Evolutionary conservation across 1,139 yeast species (phyloP).

Genomic region (Taphrina deformans): DNA sequence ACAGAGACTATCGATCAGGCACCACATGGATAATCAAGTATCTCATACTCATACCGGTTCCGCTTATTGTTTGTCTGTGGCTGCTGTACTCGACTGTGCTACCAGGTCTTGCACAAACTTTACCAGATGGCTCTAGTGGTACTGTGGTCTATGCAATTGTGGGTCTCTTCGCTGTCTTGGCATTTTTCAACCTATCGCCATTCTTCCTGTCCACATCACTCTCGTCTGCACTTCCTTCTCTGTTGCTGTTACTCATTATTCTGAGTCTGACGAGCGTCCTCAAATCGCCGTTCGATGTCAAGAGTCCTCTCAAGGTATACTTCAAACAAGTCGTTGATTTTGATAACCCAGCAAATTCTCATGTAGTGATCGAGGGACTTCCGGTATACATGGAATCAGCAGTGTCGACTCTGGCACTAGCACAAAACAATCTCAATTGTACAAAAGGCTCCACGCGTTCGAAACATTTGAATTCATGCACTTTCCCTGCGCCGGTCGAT

Average conservation of each 20-base stretch:
- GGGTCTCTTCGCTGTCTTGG: constrained; percentile 6
- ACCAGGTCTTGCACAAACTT: constrained; percentile 40
- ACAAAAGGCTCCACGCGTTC: constrained; percentile 9
- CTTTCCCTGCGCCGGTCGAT: constrained; percentile 23
- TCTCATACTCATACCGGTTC: constrained; percentile 32
- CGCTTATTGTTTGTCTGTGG: constrained; percentile 37
- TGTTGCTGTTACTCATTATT: constrained; percentile 38
- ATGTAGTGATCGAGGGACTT: constrained; percentile 27
- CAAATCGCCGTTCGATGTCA: constrained; percentile 38
- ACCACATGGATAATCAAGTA: constrained; percentile 33
- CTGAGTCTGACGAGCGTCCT: constrained; percentile 37
- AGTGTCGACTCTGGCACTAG: constrained; percentile 17
- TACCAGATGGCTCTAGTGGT: constrained; percentile 37
- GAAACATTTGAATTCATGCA: constrained; percentile 7
- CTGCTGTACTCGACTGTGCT: constrained; percentile 37
- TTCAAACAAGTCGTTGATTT: constrained; percentile 38
- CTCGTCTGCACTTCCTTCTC: constrained; percentile 28
- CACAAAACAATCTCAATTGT: constrained; percentile 8
- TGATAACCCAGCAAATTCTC: constrained; percentile 33
- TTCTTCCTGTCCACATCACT: constrained; percentile 33
- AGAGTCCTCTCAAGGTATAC: constrained; percentile 38
- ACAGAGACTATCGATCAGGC: constrained; percentile 30
- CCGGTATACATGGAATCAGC: constrained; percentile 32
- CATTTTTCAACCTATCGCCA: constrained; percentile 37
- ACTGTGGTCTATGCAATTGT: constrained; percentile 9